Base-by-base conservation (phyloP, 805 yeast genomes). In the Saturnispora silvae region DNA sequence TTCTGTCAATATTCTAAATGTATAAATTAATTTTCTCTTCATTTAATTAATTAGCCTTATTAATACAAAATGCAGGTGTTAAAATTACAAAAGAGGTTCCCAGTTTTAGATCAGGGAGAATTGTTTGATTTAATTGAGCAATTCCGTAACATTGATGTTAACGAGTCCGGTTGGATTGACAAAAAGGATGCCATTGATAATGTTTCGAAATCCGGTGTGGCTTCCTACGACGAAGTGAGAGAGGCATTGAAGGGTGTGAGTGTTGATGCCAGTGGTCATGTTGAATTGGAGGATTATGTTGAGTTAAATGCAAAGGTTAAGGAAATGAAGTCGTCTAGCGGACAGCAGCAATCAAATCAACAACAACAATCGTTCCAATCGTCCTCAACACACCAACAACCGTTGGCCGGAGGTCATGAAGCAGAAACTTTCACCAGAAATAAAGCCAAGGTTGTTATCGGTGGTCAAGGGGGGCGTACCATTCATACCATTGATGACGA, bases 401-500 rank as follows among this genome's bases (percentile, higher is more conserved):
- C 28, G 9, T n/a, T 29, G 5, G 18, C n/a, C 28, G 24, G 33
- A 19, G 28, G 14, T 33, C 11, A n/a, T 25, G 24, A 13, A 15
- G 32, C 25, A 4, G 59, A 40, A 18, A 44, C 46, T 3, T 49
- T 70, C 37, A 54, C 64, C 10, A 76, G 77, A 40, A 65, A 70
- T 6, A 72, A 77, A 30, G 86, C 87, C 10, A 56, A 56, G 32
- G 86, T 92, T 40, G 79, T 83, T 44, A 82, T 87, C 33, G 74
- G 81, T 27, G 96, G 95, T 38, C 72, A 80, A 33, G 72, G 94
- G 1, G 96, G 96, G 35, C 40, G 47, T 35, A 84, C 94, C 15
- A 82, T 95, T 2, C 98, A 92, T 59, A 85, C 96, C 3, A 87
- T 92, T 57, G 86, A 92, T 58, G 96, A 89, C 53, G 98, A 92